Base-by-base conservation (phyloP, 352 stramenopile genomes). In the Peronospora farinosa region DNA sequence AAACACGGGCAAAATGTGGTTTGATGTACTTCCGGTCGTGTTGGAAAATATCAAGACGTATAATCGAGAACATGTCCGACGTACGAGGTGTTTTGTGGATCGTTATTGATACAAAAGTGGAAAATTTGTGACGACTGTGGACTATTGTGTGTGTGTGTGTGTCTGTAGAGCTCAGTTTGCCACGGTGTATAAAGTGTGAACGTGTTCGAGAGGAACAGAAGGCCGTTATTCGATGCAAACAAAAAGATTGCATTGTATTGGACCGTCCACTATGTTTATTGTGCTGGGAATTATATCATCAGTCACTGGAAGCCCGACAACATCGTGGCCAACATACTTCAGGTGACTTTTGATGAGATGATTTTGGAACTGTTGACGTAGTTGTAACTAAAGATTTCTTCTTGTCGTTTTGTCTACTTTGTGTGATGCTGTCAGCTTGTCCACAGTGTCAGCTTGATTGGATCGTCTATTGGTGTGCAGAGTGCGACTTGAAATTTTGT, bases 401-500 rank as follows among this genome's bases (percentile, higher is more conserved):
- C 8, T 27, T 7, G 33, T 25, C 36, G 11, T 27, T 37, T 23
- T 37, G 28, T 43, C 2, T n/a, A n/a, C n/a, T 46, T 36, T 12
- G 31, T 65, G 5, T 47, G n/a, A 41, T 54, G 25, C 11, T 58
- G 9, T 12, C 28, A 89, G 75, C 58, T n/a, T 90, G 79, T 52
- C 73, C 60, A 13, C 74, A 82, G 17, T 90, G 79, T 27, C 72
- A 81, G 27, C 5, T 72, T n/a, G 56, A 74, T 2, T 65, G 17
- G 12, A 52, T 80, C 3, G 40, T 46, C 0, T 74, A 68, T 47
- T 87, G 67, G 65, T 90, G 79, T 54, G 36, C 60, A 5, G 57
- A 80, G 19, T 90, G 79, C 36, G 67, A 88, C 17, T 41, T 87
- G 43, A 67, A 62, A n/a, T 87, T 91, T 47, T 91, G 79, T 42